Conservation (phyloP, 2,329 filamentous ascomycete genomes). For the Apiospora sp. region DNA sequence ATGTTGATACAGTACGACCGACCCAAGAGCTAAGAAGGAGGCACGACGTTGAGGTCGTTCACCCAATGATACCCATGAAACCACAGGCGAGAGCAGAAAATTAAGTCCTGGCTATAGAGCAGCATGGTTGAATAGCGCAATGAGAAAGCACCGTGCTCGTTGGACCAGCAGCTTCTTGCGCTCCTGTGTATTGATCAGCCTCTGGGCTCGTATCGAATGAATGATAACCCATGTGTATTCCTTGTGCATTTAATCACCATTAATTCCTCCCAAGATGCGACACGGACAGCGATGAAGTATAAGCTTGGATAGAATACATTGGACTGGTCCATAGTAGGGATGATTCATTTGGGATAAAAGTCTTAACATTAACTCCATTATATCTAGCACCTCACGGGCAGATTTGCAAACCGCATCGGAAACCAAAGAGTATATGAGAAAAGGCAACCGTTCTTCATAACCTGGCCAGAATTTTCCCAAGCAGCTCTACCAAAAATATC, state of each 20-base stretch:
- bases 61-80: constrained; percentile 20
- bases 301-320: background rate
- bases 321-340: background rate
- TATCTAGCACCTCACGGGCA: background rate
- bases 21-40: background rate
- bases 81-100: constrained; percentile 1
- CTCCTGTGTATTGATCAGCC: background rate
- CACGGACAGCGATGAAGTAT: background rate
- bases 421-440: background rate
- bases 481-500: background rate
- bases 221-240: background rate
- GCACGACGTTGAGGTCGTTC: background rate
- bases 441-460: background rate
- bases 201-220: background rate
- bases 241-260: background rate
- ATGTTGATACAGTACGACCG: background rate
- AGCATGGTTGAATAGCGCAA: too few relatives aligned
- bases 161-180: background rate
- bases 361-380: background rate
- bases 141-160: background rate
- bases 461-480: background rate
- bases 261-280: background rate
- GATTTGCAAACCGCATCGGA: background rate
- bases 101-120: background rate
- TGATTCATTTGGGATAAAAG: background rate